These are phyloP conservation scores for Rhodocollybia butyracea DNA, from an alignment of 768 basidiomycete species.

Conservation along the genomic window DNA sequence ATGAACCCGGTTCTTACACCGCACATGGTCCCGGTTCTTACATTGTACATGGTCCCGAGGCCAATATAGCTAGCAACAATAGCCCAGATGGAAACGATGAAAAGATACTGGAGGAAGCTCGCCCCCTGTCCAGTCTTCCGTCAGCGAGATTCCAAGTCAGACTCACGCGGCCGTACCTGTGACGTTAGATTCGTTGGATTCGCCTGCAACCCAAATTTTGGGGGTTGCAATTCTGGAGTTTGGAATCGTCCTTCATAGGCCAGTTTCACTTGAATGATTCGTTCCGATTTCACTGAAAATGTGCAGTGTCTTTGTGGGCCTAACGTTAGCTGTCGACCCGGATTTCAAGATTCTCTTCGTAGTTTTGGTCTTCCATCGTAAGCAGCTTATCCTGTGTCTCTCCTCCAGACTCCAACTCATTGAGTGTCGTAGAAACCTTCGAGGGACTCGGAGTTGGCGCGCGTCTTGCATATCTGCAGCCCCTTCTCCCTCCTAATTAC, in stretches of 20 bases:
- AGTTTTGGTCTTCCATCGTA: slow-evolving; percentile 91
- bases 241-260: slow-evolving; percentile 86
- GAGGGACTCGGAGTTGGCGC: slow-evolving; percentile 96
- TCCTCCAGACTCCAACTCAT: not conserved
- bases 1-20: too few relatives aligned
- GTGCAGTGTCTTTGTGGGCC: slow-evolving; percentile 73
- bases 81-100: slow-evolving; percentile 27
- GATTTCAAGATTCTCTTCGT: slow-evolving; percentile 84
- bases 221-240: slow-evolving; percentile 95
- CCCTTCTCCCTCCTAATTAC: slow-evolving; percentile 45
- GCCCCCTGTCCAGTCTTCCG: not conserved
- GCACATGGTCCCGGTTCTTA: too few relatives aligned
- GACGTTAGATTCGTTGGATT: slow-evolving; percentile 29
- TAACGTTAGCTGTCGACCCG: slow-evolving; percentile 85
- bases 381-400: slow-evolving; percentile 29
- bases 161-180: too few relatives aligned
- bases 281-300: not conserved
- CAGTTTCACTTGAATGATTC: not conserved
- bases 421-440: slow-evolving; percentile 68
- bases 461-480: slow-evolving; percentile 71
- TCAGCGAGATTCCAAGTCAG: too few relatives aligned
- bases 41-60: slow-evolving; percentile 56
- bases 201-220: slow-evolving; percentile 62
- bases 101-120: not conserved
- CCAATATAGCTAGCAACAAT: slow-evolving; percentile 41